Base-by-base conservation (phyloP, 139 green algal species). In the Axilococcus clingmanii region DNA sequence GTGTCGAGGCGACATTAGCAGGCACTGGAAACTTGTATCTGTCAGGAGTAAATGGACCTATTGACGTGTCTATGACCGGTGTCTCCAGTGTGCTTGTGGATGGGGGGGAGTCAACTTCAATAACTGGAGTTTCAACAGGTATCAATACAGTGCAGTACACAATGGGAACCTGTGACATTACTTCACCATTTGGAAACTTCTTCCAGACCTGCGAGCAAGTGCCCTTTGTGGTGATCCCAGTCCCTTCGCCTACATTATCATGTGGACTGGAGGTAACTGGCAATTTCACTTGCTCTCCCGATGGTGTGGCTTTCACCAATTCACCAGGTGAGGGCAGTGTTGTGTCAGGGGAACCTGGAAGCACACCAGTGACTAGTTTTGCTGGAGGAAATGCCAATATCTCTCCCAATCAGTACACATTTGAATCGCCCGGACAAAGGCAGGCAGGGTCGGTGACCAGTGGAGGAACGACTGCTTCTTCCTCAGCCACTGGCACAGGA, bases 181-280 rank as follows among this genome's bases (percentile, higher is more conserved):
- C 14, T 5, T 67, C 59, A 7, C 28, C 36, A 16, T 63, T 63
- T 34, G 6, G 12, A 2, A 30, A 36, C 31, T 28, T 62, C 25
- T 20, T 40, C 12, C 14, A 19, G 40, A 23, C 16, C 16, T 60
- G 59, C 59, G 22, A 37, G 25, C 25, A 22, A 19, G 24, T 49
- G 22, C 24, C 48, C 2, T 48, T 60, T 22, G 14, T 67, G 3
- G 2, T 7, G 1, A 19, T 52, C 15, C 59, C 59, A 3, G 22
- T 7, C 1, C 17, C 59, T 22, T 24, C 44, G 24, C 29, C 48
- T 1, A 49, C 45, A 4, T 69, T 51, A 52, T 57, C 61, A 6
- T 69, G 61, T 27, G 61, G 61, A 20, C n/a, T 69, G 23, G 4
- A 22, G 22, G 16, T 56, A n/a, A 20, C 40, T 4, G 61, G 61